A percentile compares a stretch with the other conserved stretches of the same genome.
Evolutionary conservation across 768 basidiomycete species (phyloP).

Genomic region (Gelatoporia subvermispora): DNA sequence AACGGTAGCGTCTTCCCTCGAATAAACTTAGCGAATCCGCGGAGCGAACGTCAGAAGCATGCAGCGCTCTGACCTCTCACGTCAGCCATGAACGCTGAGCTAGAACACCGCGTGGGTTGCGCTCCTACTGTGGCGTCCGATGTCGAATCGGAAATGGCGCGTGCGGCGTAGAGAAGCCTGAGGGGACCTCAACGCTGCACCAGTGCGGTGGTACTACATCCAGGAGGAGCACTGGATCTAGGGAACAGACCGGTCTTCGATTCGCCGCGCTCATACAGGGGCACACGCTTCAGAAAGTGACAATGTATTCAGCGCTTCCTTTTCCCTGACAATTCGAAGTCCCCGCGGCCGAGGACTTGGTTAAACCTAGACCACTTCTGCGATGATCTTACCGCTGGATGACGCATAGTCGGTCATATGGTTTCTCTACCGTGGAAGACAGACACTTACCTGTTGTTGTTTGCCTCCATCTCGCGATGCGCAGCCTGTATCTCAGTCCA

Average conservation of each 20-base stretch:
- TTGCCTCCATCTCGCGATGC: slow-evolving; percentile 79
- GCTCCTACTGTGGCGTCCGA: no score
- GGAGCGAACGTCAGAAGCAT: no score
- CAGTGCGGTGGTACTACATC: background rate
- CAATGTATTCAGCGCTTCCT: background rate
- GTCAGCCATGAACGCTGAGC: no score
- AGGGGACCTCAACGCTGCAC: background rate
- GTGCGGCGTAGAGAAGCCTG: background rate
- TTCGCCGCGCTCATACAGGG: no score
- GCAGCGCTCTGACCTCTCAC: no score
- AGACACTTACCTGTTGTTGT: slow-evolving; percentile 45
- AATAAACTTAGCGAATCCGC: no score
- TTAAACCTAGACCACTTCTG: slow-evolving; percentile 12
- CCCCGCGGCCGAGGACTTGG: background rate
- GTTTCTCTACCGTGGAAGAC: background rate
- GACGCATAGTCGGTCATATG: background rate
- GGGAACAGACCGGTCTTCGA: no score
- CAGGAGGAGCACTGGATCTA: no score
- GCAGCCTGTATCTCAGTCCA: slow-evolving; percentile 79
- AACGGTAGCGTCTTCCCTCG: no score
- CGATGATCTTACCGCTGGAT: slow-evolving; percentile 17
- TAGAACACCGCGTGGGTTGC: no score
- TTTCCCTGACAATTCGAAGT: background rate
- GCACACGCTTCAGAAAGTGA: no score
- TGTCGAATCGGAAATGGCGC: no score